Evolutionary conservation across 768 basidiomycete species (phyloP).

Genomic region (Mycena sanguinolenta): DNA sequence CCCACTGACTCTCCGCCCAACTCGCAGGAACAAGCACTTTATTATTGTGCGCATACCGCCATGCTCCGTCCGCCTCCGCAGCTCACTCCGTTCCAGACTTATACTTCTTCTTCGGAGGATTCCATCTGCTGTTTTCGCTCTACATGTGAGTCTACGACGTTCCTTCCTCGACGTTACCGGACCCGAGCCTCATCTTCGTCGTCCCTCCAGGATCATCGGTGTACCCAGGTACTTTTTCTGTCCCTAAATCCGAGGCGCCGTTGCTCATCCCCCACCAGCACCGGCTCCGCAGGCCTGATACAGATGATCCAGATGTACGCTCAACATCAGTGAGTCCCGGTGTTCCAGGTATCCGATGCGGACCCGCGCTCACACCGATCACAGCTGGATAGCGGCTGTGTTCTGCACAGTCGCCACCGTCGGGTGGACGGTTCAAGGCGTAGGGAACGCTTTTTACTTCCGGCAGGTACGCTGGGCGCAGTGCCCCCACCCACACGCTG

Average conservation of each 20-base stretch:
- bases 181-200: slow-evolving; percentile 42
- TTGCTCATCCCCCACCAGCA: slow-evolving; percentile 60
- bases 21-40: slow-evolving; percentile 88
- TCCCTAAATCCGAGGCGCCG: slow-evolving; percentile 49
- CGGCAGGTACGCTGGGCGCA: slow-evolving; percentile 67
- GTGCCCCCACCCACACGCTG: slow-evolving; percentile 20
- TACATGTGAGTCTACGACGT: slow-evolving; percentile 78
- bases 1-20: slow-evolving; percentile 40
- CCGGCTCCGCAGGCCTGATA: slow-evolving; percentile 95
- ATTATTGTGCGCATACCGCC: slow-evolving; percentile 79
- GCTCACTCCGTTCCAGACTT: slow-evolving; percentile 72
- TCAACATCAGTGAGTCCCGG: slow-evolving; percentile 81
- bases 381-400: slow-evolving; percentile 78
- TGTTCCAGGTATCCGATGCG: slow-evolving; percentile 53
- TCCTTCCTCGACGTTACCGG: slow-evolving; percentile 41
- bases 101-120: slow-evolving; percentile 97
- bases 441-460: slow-evolving; percentile 86
- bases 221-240: slow-evolving; percentile 77
- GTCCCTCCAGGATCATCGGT: slow-evolving; percentile 86
- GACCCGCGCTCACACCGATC: slow-evolving; percentile 29
- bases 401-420: slow-evolving; percentile 85
- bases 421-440: slow-evolving; percentile 90
- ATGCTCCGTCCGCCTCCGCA: slow-evolving; percentile 45
- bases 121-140: slow-evolving; percentile 91
- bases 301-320: slow-evolving; percentile 89